Conservation (phyloP, 139 green algal genomes). For the Tetradesmus lagerheimii region DNA sequence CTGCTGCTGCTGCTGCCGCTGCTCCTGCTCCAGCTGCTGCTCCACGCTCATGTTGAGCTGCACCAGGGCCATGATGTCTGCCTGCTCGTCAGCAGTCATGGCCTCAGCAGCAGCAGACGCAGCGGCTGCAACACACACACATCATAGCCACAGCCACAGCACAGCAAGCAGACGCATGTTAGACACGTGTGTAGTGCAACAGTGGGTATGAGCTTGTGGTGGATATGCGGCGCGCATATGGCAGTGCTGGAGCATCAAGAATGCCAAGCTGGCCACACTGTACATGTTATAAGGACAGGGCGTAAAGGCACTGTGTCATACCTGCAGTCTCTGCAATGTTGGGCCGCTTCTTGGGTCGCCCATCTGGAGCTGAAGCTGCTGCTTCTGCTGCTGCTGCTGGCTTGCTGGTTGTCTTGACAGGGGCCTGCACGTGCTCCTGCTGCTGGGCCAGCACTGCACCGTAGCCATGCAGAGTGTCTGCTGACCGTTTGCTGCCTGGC, state of each 20-base stretch:
- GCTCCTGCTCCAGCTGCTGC: conserved; percentile 19
- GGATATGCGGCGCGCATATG: no score
- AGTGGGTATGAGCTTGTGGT: not conserved
- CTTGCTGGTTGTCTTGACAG: not conserved
- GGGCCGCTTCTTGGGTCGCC: not conserved
- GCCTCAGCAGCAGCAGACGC: not conserved
- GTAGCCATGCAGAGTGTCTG: conserved; percentile 8
- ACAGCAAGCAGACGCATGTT: not conserved
- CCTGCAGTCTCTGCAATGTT: not conserved
- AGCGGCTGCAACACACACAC: not conserved
- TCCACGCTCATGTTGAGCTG: conserved; percentile 23
- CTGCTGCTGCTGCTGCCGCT: conserved; percentile 29
- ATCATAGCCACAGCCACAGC: not conserved
- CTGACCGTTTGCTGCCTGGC: not conserved
- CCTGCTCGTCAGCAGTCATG: conserved; percentile 15
- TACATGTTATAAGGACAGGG: no score
- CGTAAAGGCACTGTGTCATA: not conserved
- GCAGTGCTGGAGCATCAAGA: no score
- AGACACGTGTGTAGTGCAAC: not conserved
- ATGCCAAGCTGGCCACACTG: no score
- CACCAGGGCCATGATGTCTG: conserved; percentile 42
- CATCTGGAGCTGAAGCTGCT: not conserved
- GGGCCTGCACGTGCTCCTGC: conserved; percentile 6
- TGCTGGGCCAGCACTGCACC: not conserved
- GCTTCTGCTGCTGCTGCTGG: conserved; percentile 5